Conservation (phyloP, 2,329 filamentous ascomycete genomes). For the Trichothecium sympodiale region DNA sequence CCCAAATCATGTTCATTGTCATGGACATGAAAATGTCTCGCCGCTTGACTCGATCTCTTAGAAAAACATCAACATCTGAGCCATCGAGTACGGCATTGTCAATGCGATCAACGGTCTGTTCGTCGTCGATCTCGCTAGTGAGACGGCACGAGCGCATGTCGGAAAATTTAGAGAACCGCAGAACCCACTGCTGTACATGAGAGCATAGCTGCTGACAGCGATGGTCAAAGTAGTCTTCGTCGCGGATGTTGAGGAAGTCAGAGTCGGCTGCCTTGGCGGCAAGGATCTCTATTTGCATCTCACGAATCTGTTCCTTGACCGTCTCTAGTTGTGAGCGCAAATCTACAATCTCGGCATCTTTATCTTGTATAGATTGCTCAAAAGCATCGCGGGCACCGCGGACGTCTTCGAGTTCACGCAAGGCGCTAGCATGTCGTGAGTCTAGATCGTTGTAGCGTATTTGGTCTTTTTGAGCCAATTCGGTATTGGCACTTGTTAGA, state of each 20-base stretch:
- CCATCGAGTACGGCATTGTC: slow-evolving; percentile 93
- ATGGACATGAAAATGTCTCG: slow-evolving; percentile 98
- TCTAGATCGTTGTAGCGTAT: slow-evolving; percentile 55
- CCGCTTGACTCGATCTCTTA: slow-evolving; percentile 76
- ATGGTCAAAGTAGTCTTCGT: slow-evolving; percentile 92
- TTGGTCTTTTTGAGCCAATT: slow-evolving; percentile 65
- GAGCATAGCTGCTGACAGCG: slow-evolving; percentile 92
- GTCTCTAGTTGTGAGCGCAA: slow-evolving; percentile 69
- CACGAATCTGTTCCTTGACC: slow-evolving; percentile 52
- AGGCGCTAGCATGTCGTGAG: slow-evolving; percentile 52
- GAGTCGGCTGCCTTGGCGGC: slow-evolving; percentile 48
- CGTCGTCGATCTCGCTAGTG: slow-evolving; percentile 75
- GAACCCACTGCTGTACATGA: slow-evolving; percentile 93
- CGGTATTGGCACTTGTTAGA: slow-evolving; percentile 65
- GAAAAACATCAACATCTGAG: slow-evolving; percentile 79
- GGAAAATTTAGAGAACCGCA: slow-evolving; percentile 96
- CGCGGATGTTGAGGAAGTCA: slow-evolving; percentile 66
- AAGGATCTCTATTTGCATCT: slow-evolving; percentile 42
- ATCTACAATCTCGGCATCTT: slow-evolving; percentile 71
- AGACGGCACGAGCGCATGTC: slow-evolving; percentile 80
- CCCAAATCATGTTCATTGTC: slow-evolving; percentile 98
- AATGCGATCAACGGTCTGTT: slow-evolving; percentile 86
- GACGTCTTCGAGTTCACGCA: slow-evolving; percentile 58
- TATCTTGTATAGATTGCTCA: slow-evolving; percentile 58
- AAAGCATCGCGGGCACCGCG: slow-evolving; percentile 53